These are phyloP conservation scores for Sanghuangporus sanghuang DNA, from an alignment of 1,284 basidiomycete genomes.

Conservation along the genomic window DNA sequence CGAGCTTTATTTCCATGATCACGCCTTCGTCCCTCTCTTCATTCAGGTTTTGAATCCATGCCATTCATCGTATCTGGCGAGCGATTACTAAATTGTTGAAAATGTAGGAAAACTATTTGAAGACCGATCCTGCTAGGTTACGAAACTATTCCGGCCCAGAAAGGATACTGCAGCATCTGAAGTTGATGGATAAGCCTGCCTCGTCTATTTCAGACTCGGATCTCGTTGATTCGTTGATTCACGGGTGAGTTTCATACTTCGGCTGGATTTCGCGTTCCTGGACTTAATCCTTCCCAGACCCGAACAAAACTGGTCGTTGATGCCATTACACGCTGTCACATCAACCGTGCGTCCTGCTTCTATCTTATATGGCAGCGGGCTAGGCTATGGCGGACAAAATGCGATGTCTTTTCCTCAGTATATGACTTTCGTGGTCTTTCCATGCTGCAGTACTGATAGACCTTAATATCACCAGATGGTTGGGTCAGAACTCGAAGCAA, in stretches of 20 bases:
- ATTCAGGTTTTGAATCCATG: constrained; percentile 60
- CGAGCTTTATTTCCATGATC: constrained; percentile 96
- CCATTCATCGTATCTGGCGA: not conserved
- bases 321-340: constrained; percentile 90
- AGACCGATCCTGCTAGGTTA: constrained; percentile 66
- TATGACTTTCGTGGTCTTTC: constrained; percentile 25
- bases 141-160: constrained; percentile 59
- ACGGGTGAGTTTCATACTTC: constrained; percentile 57
- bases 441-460: constrained; percentile 1
- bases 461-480: constrained; percentile 61
- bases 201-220: constrained; percentile 94
- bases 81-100: constrained; percentile 8
- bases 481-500: constrained; percentile 96
- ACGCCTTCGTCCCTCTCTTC: constrained; percentile 90
- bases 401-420: constrained; percentile 80
- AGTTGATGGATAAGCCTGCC: constrained; percentile 84
- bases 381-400: constrained; percentile 63
- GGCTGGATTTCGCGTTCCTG: not conserved
- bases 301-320: constrained; percentile 94
- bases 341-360: constrained; percentile 87
- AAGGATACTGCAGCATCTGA: constrained; percentile 64
- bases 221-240: constrained; percentile 91
- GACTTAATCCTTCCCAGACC: constrained; percentile 41
- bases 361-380: constrained; percentile 69
- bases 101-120: constrained; percentile 84